A percentile compares a stretch with the other conserved stretches of the same genome.
Evolutionary conservation across 176 grass and related monocot genomes (phyloP).

Genomic region (Carex scoparia): DNA sequence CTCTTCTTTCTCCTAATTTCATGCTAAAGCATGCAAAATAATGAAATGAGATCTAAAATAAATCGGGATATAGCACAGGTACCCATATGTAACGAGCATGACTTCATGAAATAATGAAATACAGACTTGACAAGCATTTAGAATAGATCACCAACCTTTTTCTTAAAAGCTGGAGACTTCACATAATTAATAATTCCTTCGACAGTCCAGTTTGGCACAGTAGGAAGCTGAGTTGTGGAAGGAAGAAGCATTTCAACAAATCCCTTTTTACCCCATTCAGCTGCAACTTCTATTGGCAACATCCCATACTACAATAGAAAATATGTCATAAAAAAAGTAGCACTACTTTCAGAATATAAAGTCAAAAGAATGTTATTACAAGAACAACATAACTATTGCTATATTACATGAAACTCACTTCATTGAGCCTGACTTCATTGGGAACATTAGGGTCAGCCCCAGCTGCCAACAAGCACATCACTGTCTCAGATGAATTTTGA

Average conservation of each 20-base stretch:
- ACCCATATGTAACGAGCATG: not conserved
- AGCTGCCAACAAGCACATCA: not conserved
- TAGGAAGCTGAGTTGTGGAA: slow-evolving; percentile 9
- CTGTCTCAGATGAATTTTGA: not conserved
- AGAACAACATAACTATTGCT: not conserved
- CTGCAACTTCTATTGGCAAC: slow-evolving; percentile 48
- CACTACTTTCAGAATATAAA: not conserved
- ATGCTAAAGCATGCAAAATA: not conserved
- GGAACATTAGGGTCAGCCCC: slow-evolving; percentile 12
- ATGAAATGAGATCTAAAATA: not conserved
- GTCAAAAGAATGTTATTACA: not conserved
- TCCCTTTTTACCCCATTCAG: slow-evolving; percentile 30
- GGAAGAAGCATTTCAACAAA: slow-evolving; percentile 43
- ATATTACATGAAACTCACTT: not conserved
- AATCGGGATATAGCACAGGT: not conserved
- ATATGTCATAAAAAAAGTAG: not conserved
- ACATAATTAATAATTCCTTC: not conserved
- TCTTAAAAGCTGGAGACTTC: not conserved
- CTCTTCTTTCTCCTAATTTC: not conserved
- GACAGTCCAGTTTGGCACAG: slow-evolving; percentile 2
- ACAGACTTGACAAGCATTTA: not conserved
- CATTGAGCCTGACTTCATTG: not conserved
- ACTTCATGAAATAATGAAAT: not conserved
- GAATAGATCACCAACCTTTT: not conserved
- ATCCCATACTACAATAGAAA: slow-evolving; percentile 31